These are phyloP conservation scores for Metschnikowia picachoensis DNA, from an alignment of 805 yeast genomes.

Conservation along the genomic window DNA sequence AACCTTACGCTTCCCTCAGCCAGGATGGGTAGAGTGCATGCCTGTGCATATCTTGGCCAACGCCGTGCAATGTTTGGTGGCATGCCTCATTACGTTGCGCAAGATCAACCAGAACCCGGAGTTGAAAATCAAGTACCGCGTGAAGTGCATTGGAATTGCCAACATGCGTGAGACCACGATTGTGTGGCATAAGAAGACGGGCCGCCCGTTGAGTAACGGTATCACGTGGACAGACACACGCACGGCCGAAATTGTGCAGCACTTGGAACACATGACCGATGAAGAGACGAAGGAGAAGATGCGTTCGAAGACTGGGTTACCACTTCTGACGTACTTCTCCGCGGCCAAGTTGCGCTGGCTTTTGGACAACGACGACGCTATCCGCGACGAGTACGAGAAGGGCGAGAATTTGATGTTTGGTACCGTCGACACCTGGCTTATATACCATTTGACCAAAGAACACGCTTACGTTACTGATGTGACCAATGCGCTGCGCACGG, in stretches of 20 bases:
- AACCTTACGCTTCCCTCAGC: conserved; percentile 71
- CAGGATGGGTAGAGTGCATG: conserved; percentile 94
- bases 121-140: conserved; percentile 51
- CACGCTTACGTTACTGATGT: conserved; percentile 76
- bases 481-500: conserved; percentile 88
- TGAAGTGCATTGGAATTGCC: conserved; percentile 80
- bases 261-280: conserved; percentile 51
- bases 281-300: conserved; percentile 54
- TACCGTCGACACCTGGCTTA: conserved; percentile 91
- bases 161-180: conserved; percentile 95
- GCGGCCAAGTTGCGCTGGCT: conserved; percentile 90
- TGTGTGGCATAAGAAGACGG: conserved; percentile 82
- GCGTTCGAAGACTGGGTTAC: conserved; percentile 72
- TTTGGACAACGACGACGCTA: conserved; percentile 69
- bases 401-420: conserved; percentile 85
- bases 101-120: conserved; percentile 51
- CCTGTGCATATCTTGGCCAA: conserved; percentile 79
- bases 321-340: conserved; percentile 86
- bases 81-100: conserved; percentile 55
- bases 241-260: conserved; percentile 66
- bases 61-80: conserved; percentile 74
- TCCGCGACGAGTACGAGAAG: conserved; percentile 62
- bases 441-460: conserved; percentile 74
- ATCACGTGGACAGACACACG: conserved; percentile 97
- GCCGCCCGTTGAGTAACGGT: conserved; percentile 79